Evolutionary conservation across 2,329 filamentous ascomycete genomes (phyloP).

Genomic region (Emergomyces pasteurianus): DNA sequence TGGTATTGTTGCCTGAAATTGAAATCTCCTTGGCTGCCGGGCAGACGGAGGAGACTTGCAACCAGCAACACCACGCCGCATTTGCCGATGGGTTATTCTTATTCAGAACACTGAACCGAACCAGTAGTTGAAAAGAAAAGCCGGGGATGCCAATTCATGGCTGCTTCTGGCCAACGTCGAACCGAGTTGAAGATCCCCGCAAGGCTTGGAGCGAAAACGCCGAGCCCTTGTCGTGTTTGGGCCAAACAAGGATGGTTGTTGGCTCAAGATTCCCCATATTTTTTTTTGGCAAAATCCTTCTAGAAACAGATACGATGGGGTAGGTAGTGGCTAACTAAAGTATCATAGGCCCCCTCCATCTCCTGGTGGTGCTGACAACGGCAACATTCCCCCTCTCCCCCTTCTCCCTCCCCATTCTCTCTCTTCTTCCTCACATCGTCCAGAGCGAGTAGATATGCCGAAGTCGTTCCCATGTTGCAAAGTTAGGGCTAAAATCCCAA

Average conservation of each 20-base stretch:
- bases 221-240: background rate
- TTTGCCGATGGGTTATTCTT: background rate
- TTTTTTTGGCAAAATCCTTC: background rate
- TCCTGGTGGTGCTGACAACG: background rate
- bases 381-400: no score
- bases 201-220: background rate
- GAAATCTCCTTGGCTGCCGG: background rate
- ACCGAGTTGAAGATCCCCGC: background rate
- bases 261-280: background rate
- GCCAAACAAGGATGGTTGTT: background rate
- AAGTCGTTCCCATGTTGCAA: background rate
- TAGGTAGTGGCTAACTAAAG: no score
- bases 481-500: background rate
- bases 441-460: background rate
- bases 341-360: background rate
- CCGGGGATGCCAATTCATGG: background rate
- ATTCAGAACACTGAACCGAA: no score
- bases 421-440: no score
- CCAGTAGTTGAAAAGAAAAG: background rate
- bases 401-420: no score
- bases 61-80: background rate
- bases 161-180: background rate
- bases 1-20: background rate
- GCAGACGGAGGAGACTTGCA: background rate
- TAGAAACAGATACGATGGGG: background rate